Conservation (phyloP, 805 yeast species). For the Yamadazyma phyllophila region DNA sequence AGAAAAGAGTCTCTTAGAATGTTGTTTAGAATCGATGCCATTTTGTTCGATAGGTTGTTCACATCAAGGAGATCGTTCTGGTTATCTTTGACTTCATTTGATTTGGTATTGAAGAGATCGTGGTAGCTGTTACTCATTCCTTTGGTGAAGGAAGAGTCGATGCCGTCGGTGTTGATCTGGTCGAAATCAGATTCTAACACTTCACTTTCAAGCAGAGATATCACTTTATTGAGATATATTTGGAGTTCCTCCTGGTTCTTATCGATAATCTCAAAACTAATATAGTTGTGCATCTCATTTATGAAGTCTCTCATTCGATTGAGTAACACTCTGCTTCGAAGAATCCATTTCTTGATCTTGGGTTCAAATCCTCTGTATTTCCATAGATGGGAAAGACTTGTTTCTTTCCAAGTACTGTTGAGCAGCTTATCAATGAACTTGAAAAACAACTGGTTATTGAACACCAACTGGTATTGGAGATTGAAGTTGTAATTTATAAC, state of each 20-base stretch:
- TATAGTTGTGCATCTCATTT: slow-evolving; percentile 52
- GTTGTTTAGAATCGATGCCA: slow-evolving; percentile 60
- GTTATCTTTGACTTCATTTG: background rate
- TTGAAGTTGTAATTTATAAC: slow-evolving; percentile 68
- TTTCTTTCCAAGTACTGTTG: slow-evolving; percentile 70
- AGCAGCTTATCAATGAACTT: slow-evolving; percentile 59
- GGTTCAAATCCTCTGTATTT: slow-evolving; percentile 42
- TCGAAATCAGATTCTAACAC: slow-evolving; percentile 6
- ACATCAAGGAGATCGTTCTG: slow-evolving; percentile 14
- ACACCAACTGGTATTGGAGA: slow-evolving; percentile 75
- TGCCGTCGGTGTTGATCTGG: background rate
- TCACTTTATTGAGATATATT: slow-evolving; percentile 15
- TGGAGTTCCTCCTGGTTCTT: slow-evolving; percentile 48
- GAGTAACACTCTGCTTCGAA: slow-evolving; percentile 54
- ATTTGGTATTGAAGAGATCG: slow-evolving; percentile 19
- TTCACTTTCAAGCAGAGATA: slow-evolving; percentile 2
- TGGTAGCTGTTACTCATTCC: slow-evolving; percentile 14
- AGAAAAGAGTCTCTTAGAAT: slow-evolving; percentile 65
- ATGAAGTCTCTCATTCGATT: slow-evolving; percentile 56
- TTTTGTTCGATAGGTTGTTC: slow-evolving; percentile 16
- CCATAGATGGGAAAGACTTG: slow-evolving; percentile 68
- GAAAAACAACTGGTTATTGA: slow-evolving; percentile 66
- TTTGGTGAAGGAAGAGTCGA: slow-evolving; percentile 3
- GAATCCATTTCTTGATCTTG: slow-evolving; percentile 52
- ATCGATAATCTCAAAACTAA: slow-evolving; percentile 60